These are phyloP conservation scores for Escovopsis weberi DNA, from an alignment of 2,329 filamentous ascomycete genomes.

Conservation along the genomic window DNA sequence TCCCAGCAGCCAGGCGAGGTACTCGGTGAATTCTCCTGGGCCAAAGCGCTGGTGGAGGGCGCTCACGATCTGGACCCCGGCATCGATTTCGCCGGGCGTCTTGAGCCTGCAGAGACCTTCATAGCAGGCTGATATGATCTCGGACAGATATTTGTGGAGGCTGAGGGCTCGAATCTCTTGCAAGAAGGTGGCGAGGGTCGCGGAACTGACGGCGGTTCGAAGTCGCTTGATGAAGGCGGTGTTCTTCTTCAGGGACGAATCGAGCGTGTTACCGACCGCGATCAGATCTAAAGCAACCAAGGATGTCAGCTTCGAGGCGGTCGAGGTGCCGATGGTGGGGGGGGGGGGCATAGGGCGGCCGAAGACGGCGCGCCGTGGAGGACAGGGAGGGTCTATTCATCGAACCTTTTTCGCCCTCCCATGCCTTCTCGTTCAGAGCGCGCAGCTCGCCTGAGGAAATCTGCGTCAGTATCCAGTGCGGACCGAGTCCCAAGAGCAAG, in stretches of 20 bases:
- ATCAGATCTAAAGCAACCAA: slow-evolving; percentile 49
- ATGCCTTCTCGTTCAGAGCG: slow-evolving; percentile 72
- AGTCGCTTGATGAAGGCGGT: slow-evolving; percentile 95
- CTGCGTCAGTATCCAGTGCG: neutral
- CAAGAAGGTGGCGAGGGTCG: slow-evolving; percentile 69
- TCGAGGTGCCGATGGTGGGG: neutral
- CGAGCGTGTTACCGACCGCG: slow-evolving; percentile 61
- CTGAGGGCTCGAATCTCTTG: slow-evolving; percentile 83
- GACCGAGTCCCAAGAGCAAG: neutral
- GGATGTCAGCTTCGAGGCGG: neutral
- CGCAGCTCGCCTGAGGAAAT: slow-evolving; percentile 64
- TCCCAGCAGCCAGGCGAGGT: slow-evolving; percentile 82
- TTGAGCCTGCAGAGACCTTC: slow-evolving; percentile 89
- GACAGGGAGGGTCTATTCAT: neutral
- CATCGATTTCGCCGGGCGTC: slow-evolving; percentile 77
- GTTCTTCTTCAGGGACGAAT: slow-evolving; percentile 95
- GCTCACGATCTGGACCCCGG: slow-evolving; percentile 83
- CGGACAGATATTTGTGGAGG: slow-evolving; percentile 89
- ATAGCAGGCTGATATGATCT: slow-evolving; percentile 91
- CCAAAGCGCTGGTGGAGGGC: slow-evolving; percentile 94
- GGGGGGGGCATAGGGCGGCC: neutral
- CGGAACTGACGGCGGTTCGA: slow-evolving; percentile 71
- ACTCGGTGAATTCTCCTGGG: slow-evolving; percentile 75
- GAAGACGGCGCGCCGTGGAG: too few relatives aligned
- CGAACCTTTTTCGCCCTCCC: slow-evolving; percentile 75